phyloP scores from a whole-genome alignment of 2,329 filamentous ascomycete genomes.

The Apiospora pterosperma region DNA sequence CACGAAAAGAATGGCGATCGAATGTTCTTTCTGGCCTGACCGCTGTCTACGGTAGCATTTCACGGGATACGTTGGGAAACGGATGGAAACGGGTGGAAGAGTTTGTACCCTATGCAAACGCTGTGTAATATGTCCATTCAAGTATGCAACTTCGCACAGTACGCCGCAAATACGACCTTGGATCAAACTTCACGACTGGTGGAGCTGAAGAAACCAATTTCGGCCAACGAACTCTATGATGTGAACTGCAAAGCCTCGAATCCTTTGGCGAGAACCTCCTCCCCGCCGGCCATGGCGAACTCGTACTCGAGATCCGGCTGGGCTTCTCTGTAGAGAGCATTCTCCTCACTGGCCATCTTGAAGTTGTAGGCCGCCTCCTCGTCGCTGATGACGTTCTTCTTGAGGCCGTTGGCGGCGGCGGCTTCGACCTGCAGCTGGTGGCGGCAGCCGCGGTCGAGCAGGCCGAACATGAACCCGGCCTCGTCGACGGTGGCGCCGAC shows the following conservation, averaged over 20 bases:
- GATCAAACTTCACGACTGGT: neutral
- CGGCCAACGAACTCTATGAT: neutral
- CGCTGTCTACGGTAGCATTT: neutral
- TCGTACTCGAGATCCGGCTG: conserved; percentile 31
- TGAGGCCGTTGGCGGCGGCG: conserved; percentile 40
- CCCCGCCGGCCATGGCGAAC: conserved; percentile 26
- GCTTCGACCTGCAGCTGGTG: conserved; percentile 68
- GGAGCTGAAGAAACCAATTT: neutral
- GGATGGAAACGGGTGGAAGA: neutral
- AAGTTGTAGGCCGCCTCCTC: conserved; percentile 40
- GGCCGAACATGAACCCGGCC: conserved; percentile 66
- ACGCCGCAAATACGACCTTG: neutral
- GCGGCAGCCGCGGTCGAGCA: conserved; percentile 66
- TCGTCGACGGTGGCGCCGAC: conserved; percentile 72
- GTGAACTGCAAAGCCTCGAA: conserved; percentile 21
- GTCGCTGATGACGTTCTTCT: conserved; percentile 38
- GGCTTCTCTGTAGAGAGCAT: conserved; percentile 29
- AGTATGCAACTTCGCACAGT: neutral
- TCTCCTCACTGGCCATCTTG: conserved; percentile 29
- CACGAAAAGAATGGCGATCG: neutral
- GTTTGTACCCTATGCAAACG: neutral
- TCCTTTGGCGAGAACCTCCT: conserved; percentile 26
- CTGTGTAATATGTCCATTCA: neutral
- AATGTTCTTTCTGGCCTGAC: neutral
- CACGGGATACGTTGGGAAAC: neutral